These are phyloP conservation scores for Penicillium turbatum DNA, from an alignment of 495 filamentous ascomycete species.

Conservation along the genomic window DNA sequence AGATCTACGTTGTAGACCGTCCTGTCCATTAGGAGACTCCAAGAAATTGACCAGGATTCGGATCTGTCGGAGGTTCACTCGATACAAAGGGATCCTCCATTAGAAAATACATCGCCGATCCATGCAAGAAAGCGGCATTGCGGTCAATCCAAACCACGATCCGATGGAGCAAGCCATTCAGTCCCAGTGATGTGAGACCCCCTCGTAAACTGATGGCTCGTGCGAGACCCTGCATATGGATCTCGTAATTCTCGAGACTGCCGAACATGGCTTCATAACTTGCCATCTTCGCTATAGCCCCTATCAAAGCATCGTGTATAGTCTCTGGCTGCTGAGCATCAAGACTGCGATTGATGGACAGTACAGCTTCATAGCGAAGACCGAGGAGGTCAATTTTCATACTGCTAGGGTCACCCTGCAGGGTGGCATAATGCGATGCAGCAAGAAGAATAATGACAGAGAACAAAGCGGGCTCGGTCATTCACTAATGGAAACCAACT, in stretches of 20 bases:
- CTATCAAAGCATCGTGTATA: conserved; percentile 34
- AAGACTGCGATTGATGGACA: conserved; percentile 31
- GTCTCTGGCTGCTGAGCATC: conserved; percentile 7
- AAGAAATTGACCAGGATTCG: conserved; percentile 31
- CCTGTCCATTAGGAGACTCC: conserved; percentile 19
- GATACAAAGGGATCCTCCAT: no score
- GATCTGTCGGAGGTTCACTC: conserved; percentile 21
- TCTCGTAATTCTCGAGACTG: conserved; percentile 25
- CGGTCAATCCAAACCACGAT: conserved; percentile 45
- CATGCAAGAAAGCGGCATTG: conserved; percentile 37
- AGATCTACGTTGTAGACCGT: no score
- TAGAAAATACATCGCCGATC: conserved; percentile 14
- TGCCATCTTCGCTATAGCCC: conserved; percentile 47
- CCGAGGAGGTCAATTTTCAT: conserved; percentile 29
- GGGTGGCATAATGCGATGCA: conserved; percentile 35
- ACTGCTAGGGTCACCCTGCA: conserved; percentile 10
- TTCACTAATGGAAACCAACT: conserved; percentile 45
- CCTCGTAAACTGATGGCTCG: conserved; percentile 34
- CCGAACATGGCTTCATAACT: conserved; percentile 47
- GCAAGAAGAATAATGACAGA: conserved; percentile 42
- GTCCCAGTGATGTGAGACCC: conserved; percentile 32
- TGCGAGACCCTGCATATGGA: conserved; percentile 39
- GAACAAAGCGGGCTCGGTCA: conserved; percentile 41
- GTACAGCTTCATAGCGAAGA: conserved; percentile 33
- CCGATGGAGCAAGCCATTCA: conserved; percentile 36